These are phyloP conservation scores for Venturiaceae sp. DNA, from an alignment of 2,329 filamentous ascomycete species.

Conservation along the genomic window DNA sequence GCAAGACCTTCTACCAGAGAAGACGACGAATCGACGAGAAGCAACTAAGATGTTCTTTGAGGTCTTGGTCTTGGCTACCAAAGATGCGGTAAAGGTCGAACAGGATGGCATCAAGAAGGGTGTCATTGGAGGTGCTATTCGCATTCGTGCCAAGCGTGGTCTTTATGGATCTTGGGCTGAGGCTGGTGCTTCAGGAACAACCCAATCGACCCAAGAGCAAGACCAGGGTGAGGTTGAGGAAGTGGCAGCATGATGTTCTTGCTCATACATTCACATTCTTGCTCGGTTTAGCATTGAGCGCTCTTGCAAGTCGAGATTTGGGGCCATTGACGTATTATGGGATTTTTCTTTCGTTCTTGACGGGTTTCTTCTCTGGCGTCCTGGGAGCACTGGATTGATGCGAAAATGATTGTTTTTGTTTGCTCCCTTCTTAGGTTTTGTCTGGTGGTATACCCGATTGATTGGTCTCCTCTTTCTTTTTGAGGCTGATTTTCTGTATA, in stretches of 20 bases:
- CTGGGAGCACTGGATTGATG: not conserved
- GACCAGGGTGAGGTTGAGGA: not conserved
- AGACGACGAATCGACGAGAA: slow-evolving; percentile 71
- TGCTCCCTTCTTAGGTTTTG: not conserved
- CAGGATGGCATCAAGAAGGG: slow-evolving; percentile 53
- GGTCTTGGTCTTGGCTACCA: slow-evolving; percentile 87
- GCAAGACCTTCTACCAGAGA: slow-evolving; percentile 81
- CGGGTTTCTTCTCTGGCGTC: not conserved
- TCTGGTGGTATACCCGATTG: not conserved
- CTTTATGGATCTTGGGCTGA: slow-evolving; percentile 97
- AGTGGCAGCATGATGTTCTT: not conserved
- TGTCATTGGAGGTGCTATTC: slow-evolving; percentile 64
- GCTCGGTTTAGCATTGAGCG: not conserved
- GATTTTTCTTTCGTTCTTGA: not conserved
- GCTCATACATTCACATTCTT: not conserved
- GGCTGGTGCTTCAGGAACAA: slow-evolving; percentile 29
- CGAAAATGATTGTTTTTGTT: not conserved
- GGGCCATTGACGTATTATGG: not conserved
- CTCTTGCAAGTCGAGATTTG: not conserved
- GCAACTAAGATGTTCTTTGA: slow-evolving; percentile 99
- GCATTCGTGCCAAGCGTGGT: slow-evolving; percentile 83
- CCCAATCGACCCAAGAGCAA: not conserved
- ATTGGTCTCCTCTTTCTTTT: not conserved
- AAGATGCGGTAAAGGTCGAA: slow-evolving; percentile 95
- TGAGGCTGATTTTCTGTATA: not conserved